These are phyloP conservation scores for Chalciporus piperatus DNA, from an alignment of 768 basidiomycete species.

Conservation along the genomic window DNA sequence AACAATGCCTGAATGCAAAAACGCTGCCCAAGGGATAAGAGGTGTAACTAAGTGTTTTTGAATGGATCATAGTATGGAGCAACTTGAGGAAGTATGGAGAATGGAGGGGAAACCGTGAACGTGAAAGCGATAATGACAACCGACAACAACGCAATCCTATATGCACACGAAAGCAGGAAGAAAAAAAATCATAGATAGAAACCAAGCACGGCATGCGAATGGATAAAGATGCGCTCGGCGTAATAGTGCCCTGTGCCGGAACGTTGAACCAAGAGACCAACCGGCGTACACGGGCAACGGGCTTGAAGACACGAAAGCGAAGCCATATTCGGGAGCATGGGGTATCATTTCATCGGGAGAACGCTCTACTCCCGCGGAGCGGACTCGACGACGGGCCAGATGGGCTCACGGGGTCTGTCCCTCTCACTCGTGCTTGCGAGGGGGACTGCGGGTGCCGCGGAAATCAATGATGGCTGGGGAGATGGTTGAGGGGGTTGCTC, in stretches of 20 bases:
- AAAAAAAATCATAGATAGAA: conserved; percentile 29
- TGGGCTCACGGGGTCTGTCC: conserved; percentile 27
- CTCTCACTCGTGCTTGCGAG: conserved; percentile 26
- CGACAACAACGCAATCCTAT: conserved; percentile 22
- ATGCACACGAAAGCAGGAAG: conserved; percentile 29
- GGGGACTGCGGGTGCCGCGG: conserved; percentile 18
- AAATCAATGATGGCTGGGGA: conserved; percentile 14
- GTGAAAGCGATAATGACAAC: conserved; percentile 25
- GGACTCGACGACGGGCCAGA: conserved; percentile 30
- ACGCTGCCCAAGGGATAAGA: background rate
- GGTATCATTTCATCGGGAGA: conserved; percentile 12
- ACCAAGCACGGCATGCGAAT: conserved; percentile 20
- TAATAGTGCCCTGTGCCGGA: conserved; percentile 25
- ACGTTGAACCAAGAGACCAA: conserved; percentile 9
- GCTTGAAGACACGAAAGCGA: conserved; percentile 31
- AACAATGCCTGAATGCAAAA: conserved; percentile 19
- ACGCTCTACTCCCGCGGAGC: conserved; percentile 26
- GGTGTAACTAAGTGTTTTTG: conserved; percentile 16
- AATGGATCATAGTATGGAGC: conserved; percentile 14
- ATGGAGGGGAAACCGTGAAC: conserved; percentile 10
- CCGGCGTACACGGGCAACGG: conserved; percentile 11
- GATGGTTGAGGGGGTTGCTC: conserved; percentile 27
- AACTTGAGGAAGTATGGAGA: conserved; percentile 5
- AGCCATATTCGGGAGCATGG: conserved; percentile 16
- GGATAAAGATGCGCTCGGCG: conserved; percentile 23